phyloP scores from a whole-genome alignment of 2,329 filamentous ascomycete genomes.

The Cercospora beticola region DNA sequence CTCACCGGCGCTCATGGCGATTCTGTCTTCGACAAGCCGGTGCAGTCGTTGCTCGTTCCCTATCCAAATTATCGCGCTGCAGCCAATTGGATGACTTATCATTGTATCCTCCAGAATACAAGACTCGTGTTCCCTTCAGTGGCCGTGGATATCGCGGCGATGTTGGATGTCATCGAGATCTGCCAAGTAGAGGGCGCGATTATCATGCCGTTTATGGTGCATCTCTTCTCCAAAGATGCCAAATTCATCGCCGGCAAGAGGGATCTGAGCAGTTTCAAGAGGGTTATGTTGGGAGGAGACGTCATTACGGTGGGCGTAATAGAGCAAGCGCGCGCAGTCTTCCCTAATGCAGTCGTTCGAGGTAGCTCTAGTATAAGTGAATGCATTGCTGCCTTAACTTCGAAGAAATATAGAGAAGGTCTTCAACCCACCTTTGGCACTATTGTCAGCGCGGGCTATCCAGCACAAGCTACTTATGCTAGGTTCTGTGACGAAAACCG shows the following conservation, averaged over 20 bases:
- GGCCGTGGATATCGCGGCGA: background rate
- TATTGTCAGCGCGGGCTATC: background rate
- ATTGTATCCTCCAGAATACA: background rate
- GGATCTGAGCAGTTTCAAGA: background rate
- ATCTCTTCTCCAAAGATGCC: background rate
- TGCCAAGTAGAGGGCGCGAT: background rate
- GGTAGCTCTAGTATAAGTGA: background rate
- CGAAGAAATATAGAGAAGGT: background rate
- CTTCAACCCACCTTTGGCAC: background rate
- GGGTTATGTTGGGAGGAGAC: background rate
- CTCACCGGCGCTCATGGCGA: background rate
- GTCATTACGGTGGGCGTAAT: background rate
- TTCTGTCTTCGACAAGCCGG: background rate
- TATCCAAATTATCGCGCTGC: background rate
- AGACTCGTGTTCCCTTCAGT: background rate
- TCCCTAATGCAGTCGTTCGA: background rate
- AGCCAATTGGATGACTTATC: background rate
- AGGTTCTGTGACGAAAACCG: background rate
- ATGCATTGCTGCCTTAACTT: background rate
- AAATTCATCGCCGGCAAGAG: background rate
- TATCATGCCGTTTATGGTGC: background rate
- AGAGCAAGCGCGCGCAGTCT: background rate
- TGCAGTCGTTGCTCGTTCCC: background rate
- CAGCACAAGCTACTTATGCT: background rate
- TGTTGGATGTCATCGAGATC: background rate